Evolutionary conservation across 176 grass and related monocot species (phyloP).

Genomic region (Bromus sterilis): DNA sequence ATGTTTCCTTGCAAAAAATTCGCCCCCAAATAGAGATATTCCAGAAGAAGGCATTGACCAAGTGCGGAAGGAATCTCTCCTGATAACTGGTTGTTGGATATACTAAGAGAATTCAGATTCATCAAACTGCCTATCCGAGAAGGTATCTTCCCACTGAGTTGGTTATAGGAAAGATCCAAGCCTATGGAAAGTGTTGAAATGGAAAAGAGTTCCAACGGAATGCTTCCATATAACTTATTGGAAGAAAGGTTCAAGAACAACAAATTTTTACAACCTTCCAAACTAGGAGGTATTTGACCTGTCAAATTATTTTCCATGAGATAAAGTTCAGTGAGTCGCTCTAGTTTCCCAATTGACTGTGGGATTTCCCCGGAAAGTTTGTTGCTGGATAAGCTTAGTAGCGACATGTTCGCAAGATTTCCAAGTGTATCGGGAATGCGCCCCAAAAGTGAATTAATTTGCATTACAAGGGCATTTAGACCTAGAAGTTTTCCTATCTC

Average conservation of each 20-base stretch:
- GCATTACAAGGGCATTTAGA: background rate
- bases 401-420: background rate
- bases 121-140: background rate
- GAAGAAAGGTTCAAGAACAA: background rate
- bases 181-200: background rate
- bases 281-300: background rate
- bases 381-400: background rate
- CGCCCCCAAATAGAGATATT: background rate
- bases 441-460: background rate
- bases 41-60: background rate
- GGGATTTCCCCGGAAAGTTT: background rate
- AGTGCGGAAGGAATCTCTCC: background rate
- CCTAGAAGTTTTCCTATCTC: background rate
- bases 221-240: background rate
- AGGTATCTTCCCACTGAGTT: background rate
- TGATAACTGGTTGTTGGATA: background rate
- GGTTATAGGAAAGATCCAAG: background rate
- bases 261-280: background rate
- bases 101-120: background rate
- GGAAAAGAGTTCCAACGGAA: background rate
- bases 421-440: background rate
- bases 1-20: background rate
- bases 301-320: background rate
- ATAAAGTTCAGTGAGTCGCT: background rate
- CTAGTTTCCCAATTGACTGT: background rate